Base-by-base conservation (phyloP, 2,329 filamentous ascomycete species). In the Harringtonia aguacate region DNA sequence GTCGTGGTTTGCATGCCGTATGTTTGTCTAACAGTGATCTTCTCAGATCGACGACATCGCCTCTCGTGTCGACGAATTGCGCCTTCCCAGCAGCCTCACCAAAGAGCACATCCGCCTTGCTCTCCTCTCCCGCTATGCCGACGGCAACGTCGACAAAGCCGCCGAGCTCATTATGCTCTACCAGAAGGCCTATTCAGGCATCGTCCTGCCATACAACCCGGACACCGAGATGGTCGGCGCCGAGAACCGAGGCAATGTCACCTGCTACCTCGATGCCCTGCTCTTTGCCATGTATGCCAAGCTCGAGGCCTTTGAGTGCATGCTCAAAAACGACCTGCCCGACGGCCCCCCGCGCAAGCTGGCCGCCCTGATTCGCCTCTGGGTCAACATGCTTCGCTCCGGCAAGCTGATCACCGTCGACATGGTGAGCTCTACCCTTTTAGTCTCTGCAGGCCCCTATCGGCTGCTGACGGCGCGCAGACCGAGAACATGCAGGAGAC, bases 231-330 rank as follows among this genome's bases (percentile, higher is more conserved):
- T 97, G 67, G 66, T 86, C 5, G 92, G 92, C 8, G 90, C 92
- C 13, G 83, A 86, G 54, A 98, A 98, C 57, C 74, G 88, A 39
- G 74, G 82, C 36, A 78, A 77, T 39, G 87, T 95, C 30, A 97
- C 90, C n/a, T 98, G 92, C 66, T 97, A 94, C 59, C 69, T 97
- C 15, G 92, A 97, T 60, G 76, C 90, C 1, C 67, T 97, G 20
- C 73, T 98, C 2, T 97, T 95, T 59, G 84, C 90, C 60, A 95
- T 98, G 87, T 97, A 97, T 59, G 84, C 86, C 17, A 81, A 86
- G 48, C 72, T 95, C 31, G 83, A 87, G 52, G 89, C 84, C 50
- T 98, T 95, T 59, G 90, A 97, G 61, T 86, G 84, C 39, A 94
- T 97, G 72, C 70, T 97, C 70, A 89, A 86, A 59, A 83, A 82